Conservation (phyloP, 306 rosid genomes). For the Hylodesmum podocarpum region DNA sequence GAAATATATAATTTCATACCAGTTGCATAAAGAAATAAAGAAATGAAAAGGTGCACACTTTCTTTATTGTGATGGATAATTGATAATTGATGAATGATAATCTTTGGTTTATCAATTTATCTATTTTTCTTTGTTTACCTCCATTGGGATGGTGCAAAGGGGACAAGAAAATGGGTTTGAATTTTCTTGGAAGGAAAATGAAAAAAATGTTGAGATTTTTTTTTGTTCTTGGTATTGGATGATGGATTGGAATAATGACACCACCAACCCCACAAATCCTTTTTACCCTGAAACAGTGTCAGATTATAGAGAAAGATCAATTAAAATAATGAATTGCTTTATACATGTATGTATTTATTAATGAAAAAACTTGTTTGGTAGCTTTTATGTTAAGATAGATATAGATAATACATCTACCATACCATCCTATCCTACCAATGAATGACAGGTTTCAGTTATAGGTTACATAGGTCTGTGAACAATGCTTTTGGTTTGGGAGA, state of each 20-base stretch:
- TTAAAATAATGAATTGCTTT: conserved; percentile 38
- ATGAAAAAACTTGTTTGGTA: conserved; percentile 29
- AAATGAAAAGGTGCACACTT: conserved; percentile 13
- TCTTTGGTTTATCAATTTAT: conserved; percentile 16
- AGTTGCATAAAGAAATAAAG: neutral
- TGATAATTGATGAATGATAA: neutral
- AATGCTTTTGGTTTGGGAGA: conserved; percentile 26
- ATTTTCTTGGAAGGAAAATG: conserved; percentile 32
- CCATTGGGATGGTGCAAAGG: conserved; percentile 15
- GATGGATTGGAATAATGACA: conserved; percentile 9
- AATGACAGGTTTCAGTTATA: conserved; percentile 56
- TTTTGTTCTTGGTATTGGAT: neutral
- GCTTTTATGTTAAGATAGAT: conserved; percentile 22
- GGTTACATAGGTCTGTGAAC: conserved; percentile 47
- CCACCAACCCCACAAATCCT: conserved; percentile 12
- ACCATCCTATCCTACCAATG: conserved; percentile 47
- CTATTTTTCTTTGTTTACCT: conserved; percentile 19
- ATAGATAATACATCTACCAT: neutral
- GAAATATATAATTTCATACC: neutral
- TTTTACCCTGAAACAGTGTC: conserved; percentile 51
- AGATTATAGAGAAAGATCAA: conserved; percentile 30
- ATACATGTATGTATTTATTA: conserved; percentile 18
- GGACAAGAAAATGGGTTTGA: conserved; percentile 33
- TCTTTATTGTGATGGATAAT: conserved; percentile 21
- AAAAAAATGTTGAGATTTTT: conserved; percentile 28